Conservation (phyloP, 2,329 filamentous ascomycete species). For the Pyricularia grisea region DNA sequence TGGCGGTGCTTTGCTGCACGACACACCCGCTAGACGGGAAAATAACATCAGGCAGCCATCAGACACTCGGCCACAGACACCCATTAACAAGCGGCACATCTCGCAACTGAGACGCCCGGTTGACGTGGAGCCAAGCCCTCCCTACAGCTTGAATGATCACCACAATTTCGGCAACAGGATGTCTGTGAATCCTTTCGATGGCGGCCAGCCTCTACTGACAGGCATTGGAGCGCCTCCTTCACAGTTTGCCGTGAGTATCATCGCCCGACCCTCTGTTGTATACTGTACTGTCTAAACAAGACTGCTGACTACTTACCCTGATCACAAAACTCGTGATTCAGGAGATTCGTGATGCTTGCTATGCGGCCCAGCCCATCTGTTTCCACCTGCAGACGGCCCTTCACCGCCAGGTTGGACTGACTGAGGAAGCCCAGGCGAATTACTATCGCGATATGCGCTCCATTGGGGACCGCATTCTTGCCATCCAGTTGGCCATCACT, state of each 20-base stretch:
- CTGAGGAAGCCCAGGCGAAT: constrained; percentile 4
- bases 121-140: background rate
- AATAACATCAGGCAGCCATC: background rate
- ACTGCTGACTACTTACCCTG: background rate
- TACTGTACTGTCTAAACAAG: background rate
- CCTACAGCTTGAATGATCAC: background rate
- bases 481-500: constrained; percentile 10
- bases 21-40: background rate
- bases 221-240: background rate
- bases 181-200: background rate
- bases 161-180: background rate
- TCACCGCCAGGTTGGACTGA: constrained; percentile 11
- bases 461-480: constrained; percentile 12
- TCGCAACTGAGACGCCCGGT: background rate
- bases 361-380: constrained; percentile 11
- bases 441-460: constrained; percentile 10
- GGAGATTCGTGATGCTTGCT: constrained; percentile 11
- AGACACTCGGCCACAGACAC: background rate
- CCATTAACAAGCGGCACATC: background rate
- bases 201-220: background rate
- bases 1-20: background rate
- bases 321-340: background rate
- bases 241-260: background rate
- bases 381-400: constrained; percentile 13
- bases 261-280: background rate